Evolutionary conservation across 2,329 filamentous ascomycete species (phyloP), one percentile per base, ranked within the genome.

Genomic region (Diaporthe batatas): DNA sequence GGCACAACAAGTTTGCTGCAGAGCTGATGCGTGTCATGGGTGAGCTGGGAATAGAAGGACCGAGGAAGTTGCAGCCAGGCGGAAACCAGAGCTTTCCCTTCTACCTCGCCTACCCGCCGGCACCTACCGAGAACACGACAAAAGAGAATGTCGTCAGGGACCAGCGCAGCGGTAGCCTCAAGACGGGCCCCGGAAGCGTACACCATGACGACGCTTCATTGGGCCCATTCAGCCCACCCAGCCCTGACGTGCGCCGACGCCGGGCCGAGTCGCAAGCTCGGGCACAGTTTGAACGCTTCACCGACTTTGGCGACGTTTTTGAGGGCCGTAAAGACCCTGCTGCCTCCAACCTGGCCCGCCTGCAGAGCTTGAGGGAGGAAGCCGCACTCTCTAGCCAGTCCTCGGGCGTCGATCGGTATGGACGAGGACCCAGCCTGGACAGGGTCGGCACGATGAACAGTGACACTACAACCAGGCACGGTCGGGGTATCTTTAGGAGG

Each of bases 1-100:
- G 96, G 23, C 93, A 96, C 78, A 98, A 98, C 87, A 96, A 95
- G 80, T 98, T 98, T 82, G 95, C 97, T 76, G 95, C 93, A 75
- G 94, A 96, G 75, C 86, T 98, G 79, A 97, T 98, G 92, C 87
- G 93, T 49, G 91, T 94, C 71, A 95, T 98, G 86, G 89, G 93
- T 74, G 91, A 94, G 71, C 87, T 96, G 68, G 94, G 94, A 72
- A 96, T 97, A 80, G 93, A 97, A 86, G 93, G 93, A 70, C 94
- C 95, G 55, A 90, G 91, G 78, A 91, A 92, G 85, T 91, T 92
- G 78, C 89, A 89, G 82, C 91, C 92, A 68, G 92, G 93, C 74
- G 90, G 91, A 73, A 90, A 89, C 77, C 84, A 89, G 72, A 90
- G 90, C 62, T 91, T 90, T 80, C 93, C 93, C 0, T 86, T 94